phyloP scores from a whole-genome alignment of 192 early-diverging fungal genomes.

The Geosiphon pyriformis region DNA sequence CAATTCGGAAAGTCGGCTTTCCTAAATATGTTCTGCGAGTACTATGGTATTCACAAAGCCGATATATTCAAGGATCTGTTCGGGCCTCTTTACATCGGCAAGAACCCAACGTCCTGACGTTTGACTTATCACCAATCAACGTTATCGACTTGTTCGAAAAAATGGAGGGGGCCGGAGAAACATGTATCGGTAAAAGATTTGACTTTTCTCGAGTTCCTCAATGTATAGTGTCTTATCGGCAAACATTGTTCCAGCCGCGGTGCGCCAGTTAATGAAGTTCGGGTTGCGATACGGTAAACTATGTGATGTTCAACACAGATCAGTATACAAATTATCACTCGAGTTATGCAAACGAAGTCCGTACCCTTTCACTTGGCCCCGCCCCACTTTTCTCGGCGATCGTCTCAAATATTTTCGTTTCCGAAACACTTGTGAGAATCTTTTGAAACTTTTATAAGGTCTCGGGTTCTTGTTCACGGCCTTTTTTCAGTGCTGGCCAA shows the following conservation, averaged over 20 bases:
- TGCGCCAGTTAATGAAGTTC: slow-evolving; percentile 29
- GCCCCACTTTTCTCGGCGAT: slow-evolving; percentile 24
- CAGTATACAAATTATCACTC: slow-evolving; percentile 10
- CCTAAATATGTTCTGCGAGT: slow-evolving; percentile 32
- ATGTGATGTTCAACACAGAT: slow-evolving; percentile 23
- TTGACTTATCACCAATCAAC: slow-evolving; percentile 31
- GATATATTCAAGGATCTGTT: slow-evolving; percentile 31
- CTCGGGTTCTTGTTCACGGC: slow-evolving; percentile 20
- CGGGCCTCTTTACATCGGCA: slow-evolving; percentile 34
- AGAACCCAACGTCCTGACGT: slow-evolving; percentile 33
- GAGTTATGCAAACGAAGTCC: slow-evolving; percentile 4
- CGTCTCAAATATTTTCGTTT: slow-evolving; percentile 31
- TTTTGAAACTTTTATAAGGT: slow-evolving; percentile 13
- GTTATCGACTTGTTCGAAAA: slow-evolving; percentile 23
- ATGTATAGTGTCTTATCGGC: slow-evolving; percentile 33
- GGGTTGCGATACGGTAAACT: slow-evolving; percentile 23
- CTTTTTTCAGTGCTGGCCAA: too few species aligned
- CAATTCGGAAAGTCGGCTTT: slow-evolving; percentile 29
- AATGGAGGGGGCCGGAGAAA: slow-evolving; percentile 29
- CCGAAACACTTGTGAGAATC: slow-evolving; percentile 23
- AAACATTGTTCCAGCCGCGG: slow-evolving; percentile 27
- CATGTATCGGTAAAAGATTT: slow-evolving; percentile 25
- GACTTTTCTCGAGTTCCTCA: slow-evolving; percentile 28
- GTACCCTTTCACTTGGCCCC: slow-evolving; percentile 21
- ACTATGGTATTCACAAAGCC: slow-evolving; percentile 32